Evolutionary conservation across 1,139 yeast genomes (phyloP).

Genomic region (Pichiaceae sp.): DNA sequence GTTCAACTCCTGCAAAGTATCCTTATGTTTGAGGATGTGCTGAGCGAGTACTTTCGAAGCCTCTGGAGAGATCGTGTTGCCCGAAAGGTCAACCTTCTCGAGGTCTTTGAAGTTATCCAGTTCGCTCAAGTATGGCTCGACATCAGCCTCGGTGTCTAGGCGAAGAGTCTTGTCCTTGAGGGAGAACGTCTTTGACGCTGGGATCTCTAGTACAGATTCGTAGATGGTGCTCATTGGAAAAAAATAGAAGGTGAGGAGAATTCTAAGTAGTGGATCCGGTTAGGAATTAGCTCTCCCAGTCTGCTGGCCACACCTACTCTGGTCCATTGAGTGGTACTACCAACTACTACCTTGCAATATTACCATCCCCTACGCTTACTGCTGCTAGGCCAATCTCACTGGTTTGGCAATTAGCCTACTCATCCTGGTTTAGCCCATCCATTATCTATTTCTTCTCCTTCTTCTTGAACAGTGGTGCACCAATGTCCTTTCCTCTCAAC

Average conservation of each 20-base stretch:
- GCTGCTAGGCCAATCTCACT: too few species aligned
- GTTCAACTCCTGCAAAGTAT: constrained; percentile 55
- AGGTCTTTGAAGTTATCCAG: constrained; percentile 33
- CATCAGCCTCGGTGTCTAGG: constrained; percentile 66
- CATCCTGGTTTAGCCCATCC: too few species aligned
- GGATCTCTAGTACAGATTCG: constrained; percentile 23
- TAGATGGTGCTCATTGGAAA: constrained; percentile 24
- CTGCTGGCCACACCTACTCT: too few species aligned
- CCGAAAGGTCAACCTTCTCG: constrained; percentile 69
- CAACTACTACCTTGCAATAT: too few species aligned
- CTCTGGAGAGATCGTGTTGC: constrained; percentile 90
- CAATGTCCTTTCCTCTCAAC: constrained; percentile 93
- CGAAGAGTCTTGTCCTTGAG: constrained; percentile 73
- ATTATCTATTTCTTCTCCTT: constrained; percentile 37
- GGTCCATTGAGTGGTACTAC: too few species aligned
- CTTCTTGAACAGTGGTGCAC: constrained; percentile 77
- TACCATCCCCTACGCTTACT: too few species aligned
- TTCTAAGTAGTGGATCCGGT: too few species aligned
- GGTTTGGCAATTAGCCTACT: too few species aligned
- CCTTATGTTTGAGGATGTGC: constrained; percentile 40
- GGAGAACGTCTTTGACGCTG: constrained; percentile 30
- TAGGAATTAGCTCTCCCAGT: too few species aligned
- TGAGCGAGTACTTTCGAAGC: constrained; percentile 71
- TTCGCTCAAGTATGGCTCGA: constrained; percentile 54
- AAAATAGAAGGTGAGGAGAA: too few species aligned